These are phyloP conservation scores for Ceratocystiopsis sp. DNA, from an alignment of 2,329 filamentous ascomycete genomes.

Conservation along the genomic window DNA sequence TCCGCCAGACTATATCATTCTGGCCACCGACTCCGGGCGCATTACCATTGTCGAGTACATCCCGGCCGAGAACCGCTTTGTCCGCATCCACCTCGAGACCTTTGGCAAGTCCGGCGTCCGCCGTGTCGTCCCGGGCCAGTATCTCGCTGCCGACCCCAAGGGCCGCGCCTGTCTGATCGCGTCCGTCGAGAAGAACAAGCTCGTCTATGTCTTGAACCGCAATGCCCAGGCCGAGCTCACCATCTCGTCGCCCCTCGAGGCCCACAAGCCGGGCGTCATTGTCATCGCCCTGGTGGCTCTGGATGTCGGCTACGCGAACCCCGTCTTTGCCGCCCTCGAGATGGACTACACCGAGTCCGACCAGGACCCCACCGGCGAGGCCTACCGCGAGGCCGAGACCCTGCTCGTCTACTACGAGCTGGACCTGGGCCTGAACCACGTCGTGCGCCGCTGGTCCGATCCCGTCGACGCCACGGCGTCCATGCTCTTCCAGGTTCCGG, in stretches of 20 bases:
- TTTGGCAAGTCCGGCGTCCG: constrained; percentile 95
- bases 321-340: constrained; percentile 87
- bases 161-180: constrained; percentile 89
- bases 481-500: constrained; percentile 86
- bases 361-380: constrained; percentile 74
- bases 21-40: constrained; percentile 88
- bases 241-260: constrained; percentile 92
- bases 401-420: constrained; percentile 94
- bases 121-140: constrained; percentile 87
- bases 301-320: constrained; percentile 94
- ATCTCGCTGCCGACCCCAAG: constrained; percentile 88
- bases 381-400: constrained; percentile 69
- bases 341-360: constrained; percentile 86
- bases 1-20: constrained; percentile 71
- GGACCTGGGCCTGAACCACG: constrained; percentile 90
- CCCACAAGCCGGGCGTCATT: constrained; percentile 80
- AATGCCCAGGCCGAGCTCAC: constrained; percentile 88
- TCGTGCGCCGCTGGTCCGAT: constrained; percentile 92
- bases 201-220: constrained; percentile 94
- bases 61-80: constrained; percentile 71
- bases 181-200: constrained; percentile 95
- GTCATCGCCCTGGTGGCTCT: constrained; percentile 77
- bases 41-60: constrained; percentile 90
- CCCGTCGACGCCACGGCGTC: constrained; percentile 79
- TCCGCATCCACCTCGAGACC: constrained; percentile 83